Conservation (phyloP, 345 rosid genomes). For the Linum lewisii region DNA sequence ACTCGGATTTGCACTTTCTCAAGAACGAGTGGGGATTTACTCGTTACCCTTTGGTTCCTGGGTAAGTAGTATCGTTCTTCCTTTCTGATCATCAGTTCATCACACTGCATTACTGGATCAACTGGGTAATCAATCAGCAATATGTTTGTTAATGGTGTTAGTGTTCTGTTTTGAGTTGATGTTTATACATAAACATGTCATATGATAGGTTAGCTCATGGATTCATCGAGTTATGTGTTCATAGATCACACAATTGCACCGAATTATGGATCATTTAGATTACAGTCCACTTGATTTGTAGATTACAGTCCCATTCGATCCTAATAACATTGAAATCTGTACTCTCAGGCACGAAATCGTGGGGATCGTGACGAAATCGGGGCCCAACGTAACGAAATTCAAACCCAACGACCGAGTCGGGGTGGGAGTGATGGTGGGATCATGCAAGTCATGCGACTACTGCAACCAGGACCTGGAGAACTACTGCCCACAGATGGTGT, state of each 20-base stretch:
- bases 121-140: no score
- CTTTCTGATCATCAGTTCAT: no score
- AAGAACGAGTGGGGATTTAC: constrained; percentile 73
- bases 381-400: constrained; percentile 56
- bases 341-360: constrained; percentile 70
- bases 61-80: constrained; percentile 39
- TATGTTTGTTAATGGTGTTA: no score
- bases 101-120: no score
- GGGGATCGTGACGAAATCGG: constrained; percentile 54
- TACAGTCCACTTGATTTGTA: background rate
- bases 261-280: no score
- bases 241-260: no score
- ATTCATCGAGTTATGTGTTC: no score
- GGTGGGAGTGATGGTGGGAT: constrained; percentile 63
- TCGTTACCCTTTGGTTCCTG: constrained; percentile 67
- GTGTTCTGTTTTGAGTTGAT: no score
- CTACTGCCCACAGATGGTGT: constrained; percentile 44
- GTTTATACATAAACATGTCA: no score
- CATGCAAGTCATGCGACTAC: constrained; percentile 60
- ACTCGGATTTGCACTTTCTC: constrained; percentile 52
- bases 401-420: constrained; percentile 63
- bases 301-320: background rate
- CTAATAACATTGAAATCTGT: background rate
- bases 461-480: constrained; percentile 72
- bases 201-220: no score